Conservation (phyloP, 2,329 filamentous ascomycete genomes). For the Pyrenophora graminea region DNA sequence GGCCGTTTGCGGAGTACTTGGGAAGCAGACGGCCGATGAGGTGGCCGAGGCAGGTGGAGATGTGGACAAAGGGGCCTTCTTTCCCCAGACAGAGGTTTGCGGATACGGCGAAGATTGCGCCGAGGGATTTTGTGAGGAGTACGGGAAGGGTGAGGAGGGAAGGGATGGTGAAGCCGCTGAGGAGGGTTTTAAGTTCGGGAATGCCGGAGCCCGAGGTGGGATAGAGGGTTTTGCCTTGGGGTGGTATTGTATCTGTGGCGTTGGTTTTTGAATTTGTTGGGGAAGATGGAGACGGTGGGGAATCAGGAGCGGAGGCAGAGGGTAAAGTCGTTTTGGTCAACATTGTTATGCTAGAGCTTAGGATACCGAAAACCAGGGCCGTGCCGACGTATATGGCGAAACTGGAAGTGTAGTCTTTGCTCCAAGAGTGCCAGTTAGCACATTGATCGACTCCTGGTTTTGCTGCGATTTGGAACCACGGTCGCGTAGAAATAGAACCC, state of each 20-base stretch:
- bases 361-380: conserved; percentile 55
- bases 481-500: conserved; percentile 19
- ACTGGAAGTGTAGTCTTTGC: conserved; percentile 43
- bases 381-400: conserved; percentile 57
- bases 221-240: conserved; percentile 58
- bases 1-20: conserved; percentile 61
- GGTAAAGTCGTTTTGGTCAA: conserved; percentile 56
- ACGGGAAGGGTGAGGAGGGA: conserved; percentile 61
- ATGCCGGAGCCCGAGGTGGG: conserved; percentile 64
- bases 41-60: conserved; percentile 62
- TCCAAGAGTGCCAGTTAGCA: conserved; percentile 52
- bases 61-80: conserved; percentile 66
- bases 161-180: conserved; percentile 65
- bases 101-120: conserved; percentile 61
- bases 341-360: conserved; percentile 56
- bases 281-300: conserved; percentile 26
- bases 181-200: conserved; percentile 65
- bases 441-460: conserved; percentile 35
- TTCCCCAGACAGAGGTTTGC: conserved; percentile 66
- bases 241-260: conserved; percentile 13
- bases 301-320: conserved; percentile 35
- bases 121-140: conserved; percentile 61
- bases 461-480: too few relatives aligned
- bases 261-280: conserved; percentile 13
- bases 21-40: conserved; percentile 58